Percentiles rank a stretch among this genome's conserved stretches.
These are phyloP conservation scores for Grosmannia huntii DNA, from an alignment of 2,329 filamentous ascomycete species.

Conservation along the genomic window DNA sequence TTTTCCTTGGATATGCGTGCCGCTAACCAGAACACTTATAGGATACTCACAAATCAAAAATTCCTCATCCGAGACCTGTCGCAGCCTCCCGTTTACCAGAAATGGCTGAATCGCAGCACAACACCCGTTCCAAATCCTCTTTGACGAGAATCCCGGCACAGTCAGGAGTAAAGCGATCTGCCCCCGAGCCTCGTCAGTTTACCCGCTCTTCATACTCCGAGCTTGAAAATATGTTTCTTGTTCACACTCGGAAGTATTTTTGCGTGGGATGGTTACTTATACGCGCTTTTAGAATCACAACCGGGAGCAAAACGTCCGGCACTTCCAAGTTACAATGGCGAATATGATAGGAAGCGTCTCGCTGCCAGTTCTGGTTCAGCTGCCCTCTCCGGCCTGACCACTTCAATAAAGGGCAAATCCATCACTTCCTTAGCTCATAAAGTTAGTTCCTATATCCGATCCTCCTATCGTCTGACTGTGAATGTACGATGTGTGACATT, in stretches of 20 bases:
- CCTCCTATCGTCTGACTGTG: background rate
- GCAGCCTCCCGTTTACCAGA: conserved; percentile 29
- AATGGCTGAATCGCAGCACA: conserved; percentile 48
- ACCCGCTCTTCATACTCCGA: background rate
- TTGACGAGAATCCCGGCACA: conserved; percentile 23
- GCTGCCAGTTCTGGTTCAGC: background rate
- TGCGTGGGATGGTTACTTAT: background rate
- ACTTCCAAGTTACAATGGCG: conserved; percentile 39
- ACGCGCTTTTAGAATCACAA: conserved; percentile 28
- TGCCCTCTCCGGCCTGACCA: background rate
- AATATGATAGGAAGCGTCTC: conserved; percentile 26
- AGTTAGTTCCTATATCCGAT: background rate
- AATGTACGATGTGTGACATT: background rate
- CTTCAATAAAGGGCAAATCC: background rate
- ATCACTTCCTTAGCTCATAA: background rate
- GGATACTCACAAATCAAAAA: conserved; percentile 11
- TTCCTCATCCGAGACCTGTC: conserved; percentile 10
- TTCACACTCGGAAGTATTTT: background rate
- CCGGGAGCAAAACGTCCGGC: conserved; percentile 50
- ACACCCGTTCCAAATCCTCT: conserved; percentile 28
- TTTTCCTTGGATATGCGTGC: background rate
- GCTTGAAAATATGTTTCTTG: background rate
- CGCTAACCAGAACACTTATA: conserved; percentile 1
- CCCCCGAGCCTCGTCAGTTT: conserved; percentile 17
- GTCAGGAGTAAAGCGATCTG: conserved; percentile 34